Evolutionary conservation across 2,329 filamentous ascomycete genomes (phyloP).

Genomic region (Dactylella cylindrospora): DNA sequence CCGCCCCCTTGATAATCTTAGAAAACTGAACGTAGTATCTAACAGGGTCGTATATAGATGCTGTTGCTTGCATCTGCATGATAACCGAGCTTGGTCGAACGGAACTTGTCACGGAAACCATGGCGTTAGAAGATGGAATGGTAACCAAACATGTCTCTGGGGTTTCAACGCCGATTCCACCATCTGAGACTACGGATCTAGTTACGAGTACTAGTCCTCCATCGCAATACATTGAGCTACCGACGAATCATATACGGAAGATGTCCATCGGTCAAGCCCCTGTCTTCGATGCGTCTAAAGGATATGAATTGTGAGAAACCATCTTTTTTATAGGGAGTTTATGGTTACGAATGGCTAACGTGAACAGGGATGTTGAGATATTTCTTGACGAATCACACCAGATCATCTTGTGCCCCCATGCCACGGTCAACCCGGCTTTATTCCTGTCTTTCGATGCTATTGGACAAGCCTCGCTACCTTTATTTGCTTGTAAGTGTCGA

Average conservation of each 20-base stretch:
- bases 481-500: constrained; percentile 31
- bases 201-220: too few relatives aligned
- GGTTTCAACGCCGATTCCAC: constrained; percentile 7
- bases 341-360: neutral
- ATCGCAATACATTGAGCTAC: too few relatives aligned
- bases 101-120: constrained; percentile 35
- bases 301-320: constrained; percentile 32
- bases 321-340: neutral
- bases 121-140: constrained; percentile 33
- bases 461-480: constrained; percentile 22
- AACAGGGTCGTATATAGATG: constrained; percentile 8
- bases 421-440: constrained; percentile 37
- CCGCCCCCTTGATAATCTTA: neutral
- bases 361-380: constrained; percentile 24
- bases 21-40: neutral
- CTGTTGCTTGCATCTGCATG: constrained; percentile 38
- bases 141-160: constrained; percentile 11
- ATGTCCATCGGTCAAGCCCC: constrained; percentile 9
- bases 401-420: constrained; percentile 26
- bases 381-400: constrained; percentile 28
- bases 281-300: constrained; percentile 14
- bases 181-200: constrained; percentile 15
- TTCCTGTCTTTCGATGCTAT: constrained; percentile 42
- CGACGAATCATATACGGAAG: constrained; percentile 37
- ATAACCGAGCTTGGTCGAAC: constrained; percentile 31